phyloP scores from a whole-genome alignment of 2,329 filamentous ascomycete genomes.

The Drechslera avenae region DNA sequence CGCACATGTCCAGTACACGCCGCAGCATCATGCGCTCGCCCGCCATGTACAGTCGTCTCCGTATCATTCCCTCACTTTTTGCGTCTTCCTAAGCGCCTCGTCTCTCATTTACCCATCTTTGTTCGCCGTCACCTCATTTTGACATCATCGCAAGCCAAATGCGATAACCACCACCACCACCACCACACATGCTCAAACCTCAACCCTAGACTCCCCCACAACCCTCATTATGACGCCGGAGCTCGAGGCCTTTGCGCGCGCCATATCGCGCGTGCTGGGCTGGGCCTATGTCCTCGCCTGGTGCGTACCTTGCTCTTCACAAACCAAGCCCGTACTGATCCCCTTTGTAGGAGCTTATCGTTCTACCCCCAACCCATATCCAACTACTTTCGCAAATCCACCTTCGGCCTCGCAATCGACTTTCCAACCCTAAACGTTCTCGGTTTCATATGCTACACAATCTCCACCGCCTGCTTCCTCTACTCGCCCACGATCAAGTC shows the following conservation, averaged over 20 bases:
- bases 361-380: constrained; percentile 91
- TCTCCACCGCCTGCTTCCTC: constrained; percentile 76
- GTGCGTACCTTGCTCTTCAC: constrained; percentile 17
- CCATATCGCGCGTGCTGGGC: constrained; percentile 43
- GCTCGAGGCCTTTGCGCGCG: constrained; percentile 38
- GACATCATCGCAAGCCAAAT: too few relatives aligned
- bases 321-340: background rate
- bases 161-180: background rate
- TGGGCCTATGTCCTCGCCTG: constrained; percentile 47
- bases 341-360: constrained; percentile 69
- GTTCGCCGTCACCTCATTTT: too few relatives aligned
- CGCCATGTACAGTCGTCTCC: constrained; percentile 17
- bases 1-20: constrained; percentile 18
- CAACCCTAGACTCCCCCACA: background rate
- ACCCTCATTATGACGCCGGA: constrained; percentile 14
- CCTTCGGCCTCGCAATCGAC: constrained; percentile 83
- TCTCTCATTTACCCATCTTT: background rate
- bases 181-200: constrained; percentile 6
- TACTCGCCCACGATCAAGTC: constrained; percentile 76
- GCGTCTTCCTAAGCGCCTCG: constrained; percentile 2
- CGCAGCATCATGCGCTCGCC: constrained; percentile 23
- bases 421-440: constrained; percentile 77
- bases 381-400: constrained; percentile 78
- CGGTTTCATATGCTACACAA: constrained; percentile 76
- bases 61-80: background rate